phyloP scores from a whole-genome alignment of 2,329 filamentous ascomycete genomes.

The Curvularia lunata region DNA sequence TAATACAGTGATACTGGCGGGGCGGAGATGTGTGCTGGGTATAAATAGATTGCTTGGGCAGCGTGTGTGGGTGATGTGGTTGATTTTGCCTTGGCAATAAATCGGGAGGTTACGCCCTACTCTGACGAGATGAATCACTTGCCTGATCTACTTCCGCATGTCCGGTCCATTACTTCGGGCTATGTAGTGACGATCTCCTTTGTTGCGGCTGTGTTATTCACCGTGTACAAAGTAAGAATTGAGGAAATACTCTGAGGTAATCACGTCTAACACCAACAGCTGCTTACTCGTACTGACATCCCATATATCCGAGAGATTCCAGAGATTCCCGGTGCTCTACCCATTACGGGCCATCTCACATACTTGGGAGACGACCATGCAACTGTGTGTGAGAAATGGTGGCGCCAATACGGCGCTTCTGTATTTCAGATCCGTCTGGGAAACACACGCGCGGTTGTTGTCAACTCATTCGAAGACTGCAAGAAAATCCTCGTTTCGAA shows the following conservation, averaged over 20 bases:
- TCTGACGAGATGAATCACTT: conserved; percentile 6
- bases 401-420: conserved; percentile 55
- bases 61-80: neutral
- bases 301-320: conserved; percentile 57
- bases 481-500: conserved; percentile 58
- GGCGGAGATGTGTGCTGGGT: neutral
- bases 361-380: conserved; percentile 62
- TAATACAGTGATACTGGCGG: neutral
- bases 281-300: conserved; percentile 53
- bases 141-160: conserved; percentile 5
- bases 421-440: conserved; percentile 62
- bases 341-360: conserved; percentile 59
- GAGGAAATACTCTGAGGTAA: too few relatives aligned
- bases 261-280: neutral
- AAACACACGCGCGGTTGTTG: conserved; percentile 60
- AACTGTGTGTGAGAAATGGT: conserved; percentile 59
- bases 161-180: conserved; percentile 3
- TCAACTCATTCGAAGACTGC: conserved; percentile 61
- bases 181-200: neutral
- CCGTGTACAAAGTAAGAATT: conserved; percentile 11
- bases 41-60: neutral
- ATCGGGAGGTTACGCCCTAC: neutral
- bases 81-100: neutral
- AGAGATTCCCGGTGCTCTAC: conserved; percentile 59
- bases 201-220: neutral